These are phyloP conservation scores for Ophiostoma piceae DNA, from an alignment of 2,329 filamentous ascomycete species.

Conservation along the genomic window DNA sequence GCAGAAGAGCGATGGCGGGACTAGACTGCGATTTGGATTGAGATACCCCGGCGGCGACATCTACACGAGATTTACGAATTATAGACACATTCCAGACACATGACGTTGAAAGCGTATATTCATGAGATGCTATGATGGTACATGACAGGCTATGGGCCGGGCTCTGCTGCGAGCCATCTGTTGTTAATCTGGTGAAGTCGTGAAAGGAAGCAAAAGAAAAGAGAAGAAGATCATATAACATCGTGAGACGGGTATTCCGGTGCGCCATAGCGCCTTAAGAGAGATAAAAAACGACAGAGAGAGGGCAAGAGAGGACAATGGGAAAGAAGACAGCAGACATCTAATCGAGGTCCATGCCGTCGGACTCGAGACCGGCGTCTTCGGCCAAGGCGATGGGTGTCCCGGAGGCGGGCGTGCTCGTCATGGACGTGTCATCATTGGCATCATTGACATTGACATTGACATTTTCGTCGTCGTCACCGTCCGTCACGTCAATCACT, in stretches of 20 bases:
- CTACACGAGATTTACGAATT: not conserved
- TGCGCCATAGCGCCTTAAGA: not conserved
- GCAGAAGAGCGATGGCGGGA: constrained; percentile 32
- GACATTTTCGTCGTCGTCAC: not conserved
- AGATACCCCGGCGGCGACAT: not conserved
- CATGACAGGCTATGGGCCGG: not conserved
- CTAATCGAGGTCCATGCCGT: constrained; percentile 58
- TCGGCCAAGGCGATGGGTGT: constrained; percentile 27
- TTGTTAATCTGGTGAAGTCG: not conserved
- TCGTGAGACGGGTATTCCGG: not conserved
- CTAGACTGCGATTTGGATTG: constrained; percentile 9
- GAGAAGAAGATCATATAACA: not conserved
- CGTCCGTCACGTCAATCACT: not conserved
- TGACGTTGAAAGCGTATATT: not conserved
- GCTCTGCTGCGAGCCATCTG: constrained; percentile 1
- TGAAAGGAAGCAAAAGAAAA: not conserved
- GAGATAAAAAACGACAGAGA: not conserved
- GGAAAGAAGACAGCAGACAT: not conserved
- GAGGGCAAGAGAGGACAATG: not conserved
- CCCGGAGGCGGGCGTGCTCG: constrained; percentile 13
- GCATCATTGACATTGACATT: not conserved
- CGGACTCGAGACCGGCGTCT: constrained; percentile 39
- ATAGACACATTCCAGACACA: not conserved
- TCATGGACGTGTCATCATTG: constrained; percentile 18
- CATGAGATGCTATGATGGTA: not conserved